A percentile compares a stretch with the other conserved stretches of the same genome.
Evolutionary conservation across 495 filamentous ascomycete genomes (phyloP).

Genomic region (Xylaria sp.): DNA sequence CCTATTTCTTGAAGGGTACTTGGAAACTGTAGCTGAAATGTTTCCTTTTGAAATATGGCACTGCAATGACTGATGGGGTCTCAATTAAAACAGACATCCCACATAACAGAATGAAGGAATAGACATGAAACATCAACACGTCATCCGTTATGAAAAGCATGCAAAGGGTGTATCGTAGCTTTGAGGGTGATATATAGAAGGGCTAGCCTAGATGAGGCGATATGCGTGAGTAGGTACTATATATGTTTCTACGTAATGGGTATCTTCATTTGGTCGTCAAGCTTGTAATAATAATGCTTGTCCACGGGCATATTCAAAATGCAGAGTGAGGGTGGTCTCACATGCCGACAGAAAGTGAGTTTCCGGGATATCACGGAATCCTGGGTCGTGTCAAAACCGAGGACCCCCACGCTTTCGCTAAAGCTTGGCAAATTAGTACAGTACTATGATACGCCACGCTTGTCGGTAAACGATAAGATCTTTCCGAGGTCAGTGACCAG

Average conservation of each 20-base stretch:
- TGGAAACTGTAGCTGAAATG: neutral
- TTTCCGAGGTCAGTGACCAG: slow-evolving; percentile 21
- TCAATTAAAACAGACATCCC: neutral
- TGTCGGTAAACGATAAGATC: slow-evolving; percentile 21
- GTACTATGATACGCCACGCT: slow-evolving; percentile 10
- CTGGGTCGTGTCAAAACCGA: slow-evolving; percentile 3
- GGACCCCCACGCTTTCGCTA: slow-evolving; percentile 24
- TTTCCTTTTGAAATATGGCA: neutral
- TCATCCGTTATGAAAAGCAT: neutral
- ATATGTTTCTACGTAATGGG: neutral
- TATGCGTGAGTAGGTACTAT: neutral
- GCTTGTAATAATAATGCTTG: neutral
- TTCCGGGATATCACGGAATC: slow-evolving; percentile 20
- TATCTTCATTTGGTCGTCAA: neutral
- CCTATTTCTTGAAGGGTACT: neutral
- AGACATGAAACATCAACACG: neutral
- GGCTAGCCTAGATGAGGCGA: neutral
- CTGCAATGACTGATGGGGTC: neutral
- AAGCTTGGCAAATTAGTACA: slow-evolving; percentile 23
- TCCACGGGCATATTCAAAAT: neutral
- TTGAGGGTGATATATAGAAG: neutral
- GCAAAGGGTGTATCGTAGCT: neutral
- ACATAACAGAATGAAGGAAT: neutral
- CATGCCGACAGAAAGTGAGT: slow-evolving; percentile 1
- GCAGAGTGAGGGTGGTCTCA: neutral